These are phyloP conservation scores for Linnemannia exigua DNA, from an alignment of 192 early-diverging fungal species.

Conservation along the genomic window DNA sequence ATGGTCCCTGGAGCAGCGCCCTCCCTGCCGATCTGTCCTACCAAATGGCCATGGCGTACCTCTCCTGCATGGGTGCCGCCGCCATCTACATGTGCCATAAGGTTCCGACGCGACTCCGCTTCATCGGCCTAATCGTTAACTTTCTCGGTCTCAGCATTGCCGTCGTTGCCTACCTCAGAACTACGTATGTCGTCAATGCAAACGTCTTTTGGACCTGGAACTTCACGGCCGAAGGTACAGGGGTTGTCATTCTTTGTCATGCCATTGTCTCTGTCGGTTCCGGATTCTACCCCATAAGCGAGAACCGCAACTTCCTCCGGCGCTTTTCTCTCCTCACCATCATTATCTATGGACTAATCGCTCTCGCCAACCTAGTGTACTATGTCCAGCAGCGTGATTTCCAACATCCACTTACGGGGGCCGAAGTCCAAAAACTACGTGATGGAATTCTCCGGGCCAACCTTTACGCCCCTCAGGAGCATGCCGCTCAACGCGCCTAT, in stretches of 20 bases:
- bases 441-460: slow-evolving; percentile 2
- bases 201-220: slow-evolving; percentile 50
- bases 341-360: slow-evolving; percentile 12
- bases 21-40: slow-evolving; percentile 14
- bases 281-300: slow-evolving; percentile 45
- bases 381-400: slow-evolving; percentile 26
- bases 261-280: slow-evolving; percentile 39
- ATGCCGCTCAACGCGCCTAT: background rate
- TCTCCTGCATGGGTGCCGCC: slow-evolving; percentile 15
- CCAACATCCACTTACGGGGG: background rate
- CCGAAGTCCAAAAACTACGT: slow-evolving; percentile 12
- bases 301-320: slow-evolving; percentile 18
- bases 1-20: background rate
- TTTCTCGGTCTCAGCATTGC: slow-evolving; percentile 37
- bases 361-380: slow-evolving; percentile 7
- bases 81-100: slow-evolving; percentile 28
- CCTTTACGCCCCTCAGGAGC: background rate
- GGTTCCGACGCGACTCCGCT: slow-evolving; percentile 29
- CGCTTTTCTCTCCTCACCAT: slow-evolving; percentile 10
- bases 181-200: background rate
- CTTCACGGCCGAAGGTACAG: slow-evolving; percentile 27
- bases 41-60: slow-evolving; percentile 19
- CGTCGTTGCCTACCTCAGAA: slow-evolving; percentile 20
- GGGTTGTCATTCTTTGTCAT: slow-evolving; percentile 16
- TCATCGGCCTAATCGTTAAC: slow-evolving; percentile 26